These are phyloP conservation scores for Trichoderma semiorbis DNA, from an alignment of 2,329 filamentous ascomycete species.

Conservation along the genomic window DNA sequence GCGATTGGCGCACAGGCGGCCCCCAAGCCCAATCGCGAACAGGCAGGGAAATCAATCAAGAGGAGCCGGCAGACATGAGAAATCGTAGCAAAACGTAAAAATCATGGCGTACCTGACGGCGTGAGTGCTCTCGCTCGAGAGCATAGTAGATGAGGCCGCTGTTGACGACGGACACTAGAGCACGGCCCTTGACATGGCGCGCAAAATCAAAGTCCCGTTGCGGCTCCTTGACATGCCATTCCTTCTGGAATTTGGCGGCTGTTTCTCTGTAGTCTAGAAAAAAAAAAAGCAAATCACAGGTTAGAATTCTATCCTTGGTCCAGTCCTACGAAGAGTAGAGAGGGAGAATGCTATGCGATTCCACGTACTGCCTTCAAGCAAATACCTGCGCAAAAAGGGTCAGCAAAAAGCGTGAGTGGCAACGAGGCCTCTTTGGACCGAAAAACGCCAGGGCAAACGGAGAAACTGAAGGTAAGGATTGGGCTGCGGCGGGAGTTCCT, in stretches of 20 bases:
- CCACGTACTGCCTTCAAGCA: constrained; percentile 60
- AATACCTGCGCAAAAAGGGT: constrained; percentile 43
- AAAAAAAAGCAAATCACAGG: constrained; percentile 19
- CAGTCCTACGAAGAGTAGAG: not conserved
- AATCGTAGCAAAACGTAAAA: not conserved
- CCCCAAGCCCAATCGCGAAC: constrained; percentile 1
- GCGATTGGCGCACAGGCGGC: constrained; percentile 15
- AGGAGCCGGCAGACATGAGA: not conserved
- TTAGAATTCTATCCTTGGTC: constrained; percentile 25
- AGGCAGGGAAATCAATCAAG: constrained; percentile 11
- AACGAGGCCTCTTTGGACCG: constrained; percentile 13
- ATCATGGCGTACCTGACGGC: constrained; percentile 44
- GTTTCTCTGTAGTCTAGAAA: constrained; percentile 62
- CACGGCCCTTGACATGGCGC: constrained; percentile 61
- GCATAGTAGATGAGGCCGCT: constrained; percentile 60
- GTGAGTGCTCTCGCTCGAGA: constrained; percentile 54
- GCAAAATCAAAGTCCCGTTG: constrained; percentile 62
- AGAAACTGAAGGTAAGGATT: not conserved
- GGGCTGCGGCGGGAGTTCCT: not conserved
- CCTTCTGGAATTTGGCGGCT: constrained; percentile 64
- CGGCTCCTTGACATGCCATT: constrained; percentile 62
- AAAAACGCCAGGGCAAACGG: not conserved
- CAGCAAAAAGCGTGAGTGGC: constrained; percentile 20
- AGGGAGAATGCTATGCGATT: constrained; percentile 20
- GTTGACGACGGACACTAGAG: constrained; percentile 60